Evolutionary conservation across 208 protist genomes (phyloP), one percentile per base, ranked within the genome.

Genomic region (Wallacemonas sp.): DNA sequence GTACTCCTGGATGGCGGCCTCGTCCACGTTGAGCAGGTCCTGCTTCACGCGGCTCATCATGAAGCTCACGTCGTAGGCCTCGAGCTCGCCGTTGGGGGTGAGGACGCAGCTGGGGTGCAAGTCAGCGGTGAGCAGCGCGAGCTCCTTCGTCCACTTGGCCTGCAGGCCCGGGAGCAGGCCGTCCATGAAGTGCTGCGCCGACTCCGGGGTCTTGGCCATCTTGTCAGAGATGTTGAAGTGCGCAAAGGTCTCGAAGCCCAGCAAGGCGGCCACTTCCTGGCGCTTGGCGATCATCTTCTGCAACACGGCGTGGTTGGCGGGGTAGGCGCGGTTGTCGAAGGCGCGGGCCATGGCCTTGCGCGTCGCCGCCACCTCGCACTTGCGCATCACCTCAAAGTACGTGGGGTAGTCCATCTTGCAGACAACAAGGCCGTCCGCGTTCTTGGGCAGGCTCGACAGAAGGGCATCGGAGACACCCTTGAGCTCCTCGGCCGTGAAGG

Each of bases 391-490:
- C 7, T 72, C 85, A 73, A 92, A 93, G 77, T 86, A 93, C 12
- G 90, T 95, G 26, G 90, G 87, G 64, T 93, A 93, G 71, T 95
- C 90, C 76, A 93, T 86, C 65, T 87, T 91, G 38, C 91, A 72
- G 12, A 84, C 77, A 54, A 70, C 82, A 44, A 61, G 70, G 3
- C 77, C 83, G 8, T 50, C 67, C 38, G 75, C 81, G 32, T 76
- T 66, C 28, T 65, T 81, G 57, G 74, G 76, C 31, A 93, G 73
- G 20, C 57, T 26, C 36, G 48, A 65, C 28, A 91, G 38, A n/a
- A 88, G 38, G 45, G 26, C 69, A 44, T 82, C 81, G n/a, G 87
- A 79, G 22, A 93, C 84, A 22, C 90, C 87, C 46, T 72, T 74
- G 32, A 95, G 72, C 16, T 77, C 81, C 29, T 92, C 82, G 32